A percentile compares a stretch with the other conserved stretches of the same genome.
phyloP scores from a whole-genome alignment of 2,329 filamentous ascomycete genomes.

The Trichoderma afroharzianum region DNA sequence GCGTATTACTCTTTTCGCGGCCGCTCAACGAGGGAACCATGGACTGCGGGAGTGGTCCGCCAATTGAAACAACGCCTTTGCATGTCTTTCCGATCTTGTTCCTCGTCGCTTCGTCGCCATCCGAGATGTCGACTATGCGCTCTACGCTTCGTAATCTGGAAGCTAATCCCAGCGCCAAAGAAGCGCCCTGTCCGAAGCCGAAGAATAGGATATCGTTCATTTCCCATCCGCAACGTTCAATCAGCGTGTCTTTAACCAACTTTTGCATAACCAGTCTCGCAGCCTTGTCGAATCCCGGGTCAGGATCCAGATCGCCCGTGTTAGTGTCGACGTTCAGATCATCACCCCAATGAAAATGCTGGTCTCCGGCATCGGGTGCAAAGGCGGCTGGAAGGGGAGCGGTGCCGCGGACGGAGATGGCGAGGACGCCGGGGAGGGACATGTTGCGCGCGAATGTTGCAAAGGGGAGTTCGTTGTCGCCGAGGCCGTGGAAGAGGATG shows the following conservation, averaged over 20 bases:
- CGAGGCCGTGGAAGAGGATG: conserved; percentile 79
- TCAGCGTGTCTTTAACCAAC: conserved; percentile 49
- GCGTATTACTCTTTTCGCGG: conserved; percentile 57
- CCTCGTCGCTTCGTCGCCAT: conserved; percentile 2
- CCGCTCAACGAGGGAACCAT: conserved; percentile 46
- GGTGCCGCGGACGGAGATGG: conserved; percentile 70
- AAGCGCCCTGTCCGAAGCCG: conserved; percentile 66
- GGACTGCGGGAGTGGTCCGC: conserved; percentile 53
- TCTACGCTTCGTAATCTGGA: conserved; percentile 39
- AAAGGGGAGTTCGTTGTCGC: conserved; percentile 70
- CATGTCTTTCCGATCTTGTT: conserved; percentile 29
- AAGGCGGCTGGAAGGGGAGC: conserved; percentile 65
- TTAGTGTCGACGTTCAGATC: conserved; percentile 53
- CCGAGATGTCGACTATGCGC: conserved; percentile 35
- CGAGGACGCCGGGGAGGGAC: conserved; percentile 71
- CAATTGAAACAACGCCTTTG: conserved; percentile 61
- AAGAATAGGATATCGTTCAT: conserved; percentile 59
- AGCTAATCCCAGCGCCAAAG: conserved; percentile 55
- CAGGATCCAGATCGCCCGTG: conserved; percentile 54
- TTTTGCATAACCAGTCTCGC: conserved; percentile 44
- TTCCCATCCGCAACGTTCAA: conserved; percentile 57
- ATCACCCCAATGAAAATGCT: conserved; percentile 63
- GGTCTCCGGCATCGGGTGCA: conserved; percentile 30
- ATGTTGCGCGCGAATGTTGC: conserved; percentile 64
- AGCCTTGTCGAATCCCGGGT: conserved; percentile 57